These are phyloP conservation scores for Ophiocordyceps camponoti-rufipedis DNA, from an alignment of 2,329 filamentous ascomycete genomes.

Conservation along the genomic window DNA sequence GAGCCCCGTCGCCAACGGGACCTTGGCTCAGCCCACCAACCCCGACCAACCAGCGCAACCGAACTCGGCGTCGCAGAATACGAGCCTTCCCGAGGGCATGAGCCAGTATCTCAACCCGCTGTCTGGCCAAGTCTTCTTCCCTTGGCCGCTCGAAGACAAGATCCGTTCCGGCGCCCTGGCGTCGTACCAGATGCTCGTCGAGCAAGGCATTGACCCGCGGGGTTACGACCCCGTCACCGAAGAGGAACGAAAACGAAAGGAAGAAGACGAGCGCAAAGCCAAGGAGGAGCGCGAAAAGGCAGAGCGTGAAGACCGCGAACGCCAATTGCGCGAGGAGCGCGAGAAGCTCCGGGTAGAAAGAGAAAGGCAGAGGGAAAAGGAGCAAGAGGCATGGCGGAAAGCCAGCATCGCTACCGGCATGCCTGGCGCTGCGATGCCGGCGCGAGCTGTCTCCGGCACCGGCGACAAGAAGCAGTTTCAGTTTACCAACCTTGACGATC, in stretches of 20 bases:
- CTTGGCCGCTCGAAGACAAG: slow-evolving; percentile 57
- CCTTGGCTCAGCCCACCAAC: slow-evolving; percentile 10
- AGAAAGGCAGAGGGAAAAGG: slow-evolving; percentile 22
- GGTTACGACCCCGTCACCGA: slow-evolving; percentile 39
- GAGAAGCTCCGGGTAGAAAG: slow-evolving; percentile 21
- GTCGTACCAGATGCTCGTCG: slow-evolving; percentile 39
- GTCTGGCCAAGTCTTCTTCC: slow-evolving; percentile 44
- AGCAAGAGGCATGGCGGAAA: slow-evolving; percentile 22
- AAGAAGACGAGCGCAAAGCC: slow-evolving; percentile 29
- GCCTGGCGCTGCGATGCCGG: slow-evolving; percentile 8
- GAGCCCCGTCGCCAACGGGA: slow-evolving; percentile 16
- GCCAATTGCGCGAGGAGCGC: slow-evolving; percentile 18
- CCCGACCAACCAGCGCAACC: slow-evolving; percentile 16
- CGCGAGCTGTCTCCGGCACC: slow-evolving; percentile 8
- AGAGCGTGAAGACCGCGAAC: slow-evolving; percentile 27
- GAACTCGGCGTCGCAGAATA: slow-evolving; percentile 13
- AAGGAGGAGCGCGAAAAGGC: slow-evolving; percentile 27
- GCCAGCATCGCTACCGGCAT: slow-evolving; percentile 14
- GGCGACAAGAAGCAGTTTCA: slow-evolving; percentile 35
- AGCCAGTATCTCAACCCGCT: slow-evolving; percentile 35
- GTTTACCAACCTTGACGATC: slow-evolving; percentile 33
- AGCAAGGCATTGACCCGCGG: slow-evolving; percentile 42
- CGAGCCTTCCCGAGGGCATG: slow-evolving; percentile 28
- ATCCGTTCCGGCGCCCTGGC: slow-evolving; percentile 53
- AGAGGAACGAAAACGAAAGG: slow-evolving; percentile 29